Evolutionary conservation across 1,284 basidiomycete species (phyloP), one percentile per base, ranked within the genome.

Genomic region (Xerocomus amazonicus): DNA sequence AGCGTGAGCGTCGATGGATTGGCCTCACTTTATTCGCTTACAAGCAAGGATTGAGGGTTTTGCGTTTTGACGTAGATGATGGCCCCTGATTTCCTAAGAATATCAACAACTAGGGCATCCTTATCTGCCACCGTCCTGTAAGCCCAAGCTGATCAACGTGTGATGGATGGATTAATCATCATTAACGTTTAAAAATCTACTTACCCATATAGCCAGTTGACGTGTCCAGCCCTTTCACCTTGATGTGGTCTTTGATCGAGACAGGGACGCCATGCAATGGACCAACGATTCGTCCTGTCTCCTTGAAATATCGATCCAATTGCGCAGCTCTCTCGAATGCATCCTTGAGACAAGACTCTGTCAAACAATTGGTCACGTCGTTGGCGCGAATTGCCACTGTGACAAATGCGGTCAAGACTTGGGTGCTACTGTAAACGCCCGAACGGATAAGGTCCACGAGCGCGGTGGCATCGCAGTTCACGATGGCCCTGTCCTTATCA

Each of bases 231-330:
- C 71, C 76, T 47, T 74, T 71, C 32, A 78, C 67, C 46, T 69
- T 65, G 59, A 77, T 73, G 54, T 80, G 79, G 56, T 81, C 79
- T 63, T 83, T 81, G 57, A 77, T 63, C 23, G 70, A 70, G 38
- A 81, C 66, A 0, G 83, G 82, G 9, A 85, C 59, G 5, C 83
- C 83, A 55, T 84, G 81, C 35, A 85, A 63, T 6, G 81, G 80
- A 12, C 82, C 82, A 16, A 80, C 70, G n/a, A 74, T 65, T 45
- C 72, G 55, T 2, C 78, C 78, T 2, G 73, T 80, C 46, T 68
- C 56, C 37, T 68, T 65, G 29, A 78, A 58, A 60, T 78, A 58
- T 16, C 61, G 68, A 60, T 85, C 83, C 41, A 83, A 68, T 55
- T 77, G 71, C 19, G 60, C 62, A 0, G 83, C 83, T 45, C 75